Percentiles rank a stretch among this genome's conserved stretches.
Evolutionary conservation across 305 asterid species (phyloP).

Genomic region (Caryopteris hybrid): DNA sequence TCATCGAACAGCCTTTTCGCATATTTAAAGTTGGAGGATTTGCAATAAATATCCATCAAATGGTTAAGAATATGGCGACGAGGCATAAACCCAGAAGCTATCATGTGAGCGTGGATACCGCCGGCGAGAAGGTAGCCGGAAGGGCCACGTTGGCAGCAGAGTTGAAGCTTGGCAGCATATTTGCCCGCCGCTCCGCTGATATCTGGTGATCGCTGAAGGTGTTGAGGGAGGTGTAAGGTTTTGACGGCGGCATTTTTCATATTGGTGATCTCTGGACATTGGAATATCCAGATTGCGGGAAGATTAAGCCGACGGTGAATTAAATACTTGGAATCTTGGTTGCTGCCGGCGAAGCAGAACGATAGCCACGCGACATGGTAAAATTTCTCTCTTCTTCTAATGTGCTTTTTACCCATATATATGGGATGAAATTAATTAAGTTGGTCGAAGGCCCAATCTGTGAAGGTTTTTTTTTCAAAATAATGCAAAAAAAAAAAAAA

Average conservation of each 20-base stretch:
- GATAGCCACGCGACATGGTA: too few relatives aligned
- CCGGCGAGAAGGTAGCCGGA: slow-evolving; percentile 37
- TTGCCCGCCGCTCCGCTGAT: slow-evolving; percentile 39
- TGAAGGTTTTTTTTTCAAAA: too few relatives aligned
- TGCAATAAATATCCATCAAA: slow-evolving; percentile 52
- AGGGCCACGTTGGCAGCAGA: slow-evolving; percentile 45
- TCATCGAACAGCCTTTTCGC: slow-evolving; percentile 69
- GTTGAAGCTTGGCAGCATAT: slow-evolving; percentile 59
- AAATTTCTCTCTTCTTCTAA: too few relatives aligned
- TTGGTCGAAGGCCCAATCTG: too few relatives aligned
- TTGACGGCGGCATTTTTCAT: slow-evolving; percentile 42
- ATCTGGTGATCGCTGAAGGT: slow-evolving; percentile 21
- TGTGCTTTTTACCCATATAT: too few relatives aligned
- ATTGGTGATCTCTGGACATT: slow-evolving; percentile 16
- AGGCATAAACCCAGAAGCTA: slow-evolving; percentile 65
- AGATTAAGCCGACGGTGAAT: background rate
- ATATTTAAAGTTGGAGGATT: slow-evolving; percentile 45
- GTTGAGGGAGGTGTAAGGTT: slow-evolving; percentile 20
- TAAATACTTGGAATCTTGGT: background rate
- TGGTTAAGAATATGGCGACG: slow-evolving; percentile 67
- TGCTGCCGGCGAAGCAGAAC: slow-evolving; percentile 10
- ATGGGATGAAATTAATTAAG: too few relatives aligned
- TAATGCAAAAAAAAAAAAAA: too few relatives aligned
- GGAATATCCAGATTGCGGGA: background rate
- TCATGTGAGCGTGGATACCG: slow-evolving; percentile 64